Evolutionary conservation across 768 basidiomycete genomes (phyloP).

Genomic region (Boletus tomentosulus): DNA sequence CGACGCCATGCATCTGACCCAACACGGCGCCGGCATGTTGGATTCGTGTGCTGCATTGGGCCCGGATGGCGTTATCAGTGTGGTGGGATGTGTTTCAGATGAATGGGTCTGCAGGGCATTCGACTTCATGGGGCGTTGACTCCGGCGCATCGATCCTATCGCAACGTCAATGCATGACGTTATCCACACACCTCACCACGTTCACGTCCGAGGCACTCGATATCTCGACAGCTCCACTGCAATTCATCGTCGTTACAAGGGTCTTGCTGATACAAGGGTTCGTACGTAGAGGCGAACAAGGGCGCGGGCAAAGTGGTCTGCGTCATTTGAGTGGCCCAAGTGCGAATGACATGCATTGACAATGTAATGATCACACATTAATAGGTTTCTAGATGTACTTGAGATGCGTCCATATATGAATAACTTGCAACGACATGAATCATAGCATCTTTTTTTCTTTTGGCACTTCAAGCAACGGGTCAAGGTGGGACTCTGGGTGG

Average conservation of each 20-base stretch:
- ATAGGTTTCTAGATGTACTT: constrained; percentile 14
- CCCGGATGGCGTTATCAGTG: too few relatives aligned
- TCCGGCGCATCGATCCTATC: neutral
- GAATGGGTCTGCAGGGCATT: too few relatives aligned
- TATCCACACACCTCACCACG: too few relatives aligned
- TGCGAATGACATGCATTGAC: constrained; percentile 2
- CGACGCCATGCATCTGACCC: neutral
- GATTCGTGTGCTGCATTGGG: too few relatives aligned
- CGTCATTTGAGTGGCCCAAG: neutral
- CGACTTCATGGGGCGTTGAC: too few relatives aligned
- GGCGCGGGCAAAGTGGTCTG: neutral
- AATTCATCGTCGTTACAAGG: too few relatives aligned
- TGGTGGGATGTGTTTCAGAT: too few relatives aligned
- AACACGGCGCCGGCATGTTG: too few relatives aligned
- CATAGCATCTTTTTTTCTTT: constrained; percentile 25
- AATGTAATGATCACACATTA: constrained; percentile 16
- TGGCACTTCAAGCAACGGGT: constrained; percentile 69
- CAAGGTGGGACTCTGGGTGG: constrained; percentile 76
- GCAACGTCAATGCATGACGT: neutral
- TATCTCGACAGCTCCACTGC: too few relatives aligned
- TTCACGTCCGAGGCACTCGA: too few relatives aligned
- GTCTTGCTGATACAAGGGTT: too few relatives aligned
- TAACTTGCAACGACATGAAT: neutral
- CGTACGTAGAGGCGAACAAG: too few relatives aligned
- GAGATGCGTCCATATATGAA: constrained; percentile 7